Conservation (phyloP, 306 rosid species). For the Ceratonia siliqua region DNA sequence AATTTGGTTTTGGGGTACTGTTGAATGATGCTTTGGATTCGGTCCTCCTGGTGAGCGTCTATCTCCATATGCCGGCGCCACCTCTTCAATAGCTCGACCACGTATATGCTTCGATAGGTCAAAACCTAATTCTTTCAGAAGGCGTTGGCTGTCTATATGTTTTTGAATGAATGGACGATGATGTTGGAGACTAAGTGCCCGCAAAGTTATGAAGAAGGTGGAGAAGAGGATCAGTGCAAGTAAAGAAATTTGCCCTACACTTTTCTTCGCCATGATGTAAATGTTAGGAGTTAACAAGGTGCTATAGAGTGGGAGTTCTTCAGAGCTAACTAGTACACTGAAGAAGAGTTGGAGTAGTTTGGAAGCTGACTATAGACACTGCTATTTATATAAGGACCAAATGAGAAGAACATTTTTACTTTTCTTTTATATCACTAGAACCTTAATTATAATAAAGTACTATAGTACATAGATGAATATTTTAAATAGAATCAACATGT, state of each 20-base stretch:
- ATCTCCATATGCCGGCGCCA: slow-evolving; percentile 13
- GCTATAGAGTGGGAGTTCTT: background rate
- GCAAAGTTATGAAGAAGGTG: slow-evolving; percentile 21
- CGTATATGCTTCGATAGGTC: slow-evolving; percentile 27
- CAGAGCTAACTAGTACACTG: slow-evolving; percentile 1
- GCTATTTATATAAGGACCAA: slow-evolving; percentile 34
- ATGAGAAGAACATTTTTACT: background rate
- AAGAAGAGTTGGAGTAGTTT: slow-evolving; percentile 13
- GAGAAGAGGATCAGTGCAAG: slow-evolving; percentile 33
- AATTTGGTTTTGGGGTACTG: background rate
- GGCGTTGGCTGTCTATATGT: slow-evolving; percentile 26
- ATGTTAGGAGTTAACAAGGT: background rate
- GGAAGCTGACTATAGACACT: background rate
- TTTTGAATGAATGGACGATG: slow-evolving; percentile 26
- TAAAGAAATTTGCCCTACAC: background rate
- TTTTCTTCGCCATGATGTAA: slow-evolving; percentile 37
- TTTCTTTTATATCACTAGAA: background rate
- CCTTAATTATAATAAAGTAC: too few species aligned
- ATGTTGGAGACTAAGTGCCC: slow-evolving; percentile 45
- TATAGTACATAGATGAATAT: background rate
- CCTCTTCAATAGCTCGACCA: background rate
- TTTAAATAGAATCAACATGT: background rate
- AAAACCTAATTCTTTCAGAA: slow-evolving; percentile 43
- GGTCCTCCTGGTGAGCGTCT: slow-evolving; percentile 59
- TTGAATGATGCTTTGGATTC: slow-evolving; percentile 44